Evolutionary conservation across 1,284 basidiomycete genomes (phyloP).

Genomic region (Puccinia novopanici): DNA sequence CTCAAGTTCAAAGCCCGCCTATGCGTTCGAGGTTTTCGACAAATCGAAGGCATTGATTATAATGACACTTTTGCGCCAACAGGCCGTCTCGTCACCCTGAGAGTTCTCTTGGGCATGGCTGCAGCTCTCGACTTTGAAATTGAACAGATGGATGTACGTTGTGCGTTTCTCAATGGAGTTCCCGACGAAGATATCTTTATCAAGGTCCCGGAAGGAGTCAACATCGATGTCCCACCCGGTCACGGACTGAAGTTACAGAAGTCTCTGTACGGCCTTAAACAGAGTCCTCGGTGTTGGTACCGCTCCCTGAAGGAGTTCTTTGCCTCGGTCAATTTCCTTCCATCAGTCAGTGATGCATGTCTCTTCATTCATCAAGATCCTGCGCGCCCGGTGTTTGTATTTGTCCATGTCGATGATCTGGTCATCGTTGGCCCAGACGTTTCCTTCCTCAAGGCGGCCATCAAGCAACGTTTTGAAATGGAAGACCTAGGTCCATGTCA

Average conservation of each 20-base stretch:
- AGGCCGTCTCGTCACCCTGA: neutral
- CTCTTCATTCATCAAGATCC: neutral
- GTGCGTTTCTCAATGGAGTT: slow-evolving; percentile 23
- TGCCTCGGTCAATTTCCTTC: neutral
- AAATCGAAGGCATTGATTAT: slow-evolving; percentile 17
- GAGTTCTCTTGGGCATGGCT: neutral
- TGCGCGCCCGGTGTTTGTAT: neutral
- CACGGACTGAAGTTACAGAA: neutral
- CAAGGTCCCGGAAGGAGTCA: neutral
- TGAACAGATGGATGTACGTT: slow-evolving; percentile 22
- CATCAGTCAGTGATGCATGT: no score
- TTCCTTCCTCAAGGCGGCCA: neutral
- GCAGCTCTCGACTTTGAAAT: neutral
- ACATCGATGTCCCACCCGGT: neutral
- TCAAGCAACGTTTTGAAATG: slow-evolving; percentile 2
- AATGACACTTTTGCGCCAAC: slow-evolving; percentile 18
- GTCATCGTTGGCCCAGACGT: slow-evolving; percentile 12
- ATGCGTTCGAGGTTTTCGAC: slow-evolving; percentile 16
- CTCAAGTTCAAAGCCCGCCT: slow-evolving; percentile 21
- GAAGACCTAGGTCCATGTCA: neutral
- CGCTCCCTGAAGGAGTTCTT: neutral
- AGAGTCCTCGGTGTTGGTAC: slow-evolving; percentile 25
- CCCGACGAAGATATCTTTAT: no score
- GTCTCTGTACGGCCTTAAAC: slow-evolving; percentile 32
- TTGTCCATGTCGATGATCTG: slow-evolving; percentile 32